Percentiles rank a stretch among this genome's conserved stretches.
phyloP scores from a whole-genome alignment of 352 stramenopile genomes.

The Halophytophthora batemanensis region DNA sequence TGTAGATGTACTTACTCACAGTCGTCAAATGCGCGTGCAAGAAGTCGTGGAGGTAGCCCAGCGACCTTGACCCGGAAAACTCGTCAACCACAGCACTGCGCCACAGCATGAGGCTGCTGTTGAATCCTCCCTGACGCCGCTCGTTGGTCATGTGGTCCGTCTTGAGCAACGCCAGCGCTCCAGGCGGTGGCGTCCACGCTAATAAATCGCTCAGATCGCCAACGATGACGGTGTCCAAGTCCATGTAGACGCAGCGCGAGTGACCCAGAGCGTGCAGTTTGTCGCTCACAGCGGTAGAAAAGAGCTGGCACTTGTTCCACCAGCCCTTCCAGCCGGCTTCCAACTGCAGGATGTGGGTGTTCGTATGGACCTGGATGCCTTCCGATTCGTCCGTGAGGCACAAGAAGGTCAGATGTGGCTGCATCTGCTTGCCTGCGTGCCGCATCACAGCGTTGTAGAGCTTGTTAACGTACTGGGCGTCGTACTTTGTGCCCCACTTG shows the following conservation, averaged over 20 bases:
- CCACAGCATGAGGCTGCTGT: conserved; percentile 79
- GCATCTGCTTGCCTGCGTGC: conserved; percentile 14
- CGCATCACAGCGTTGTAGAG: conserved; percentile 43
- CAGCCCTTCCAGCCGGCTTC: conserved; percentile 46
- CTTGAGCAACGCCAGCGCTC: conserved; percentile 31
- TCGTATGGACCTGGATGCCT: conserved; percentile 28
- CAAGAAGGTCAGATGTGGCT: conserved; percentile 34
- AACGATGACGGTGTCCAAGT: conserved; percentile 78
- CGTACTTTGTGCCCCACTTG: conserved; percentile 86
- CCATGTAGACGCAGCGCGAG: conserved; percentile 44
- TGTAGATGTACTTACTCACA: conserved; percentile 67
- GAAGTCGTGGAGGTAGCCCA: conserved; percentile 34
- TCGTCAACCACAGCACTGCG: conserved; percentile 9
- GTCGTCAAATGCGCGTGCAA: conserved; percentile 33
- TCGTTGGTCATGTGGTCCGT: conserved; percentile 78
- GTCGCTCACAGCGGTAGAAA: conserved; percentile 24
- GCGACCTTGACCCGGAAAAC: background rate
- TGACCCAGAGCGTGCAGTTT: conserved; percentile 27
- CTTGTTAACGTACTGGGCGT: conserved; percentile 78
- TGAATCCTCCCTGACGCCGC: conserved; percentile 50
- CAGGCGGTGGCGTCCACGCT: conserved; percentile 7
- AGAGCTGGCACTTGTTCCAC: conserved; percentile 84
- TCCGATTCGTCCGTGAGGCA: conserved; percentile 66
- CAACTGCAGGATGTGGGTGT: conserved; percentile 30
- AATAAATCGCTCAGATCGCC: conserved; percentile 35